These are phyloP conservation scores for Melocanna baccifera DNA, from an alignment of 176 grass and related monocot species.

Conservation along the genomic window DNA sequence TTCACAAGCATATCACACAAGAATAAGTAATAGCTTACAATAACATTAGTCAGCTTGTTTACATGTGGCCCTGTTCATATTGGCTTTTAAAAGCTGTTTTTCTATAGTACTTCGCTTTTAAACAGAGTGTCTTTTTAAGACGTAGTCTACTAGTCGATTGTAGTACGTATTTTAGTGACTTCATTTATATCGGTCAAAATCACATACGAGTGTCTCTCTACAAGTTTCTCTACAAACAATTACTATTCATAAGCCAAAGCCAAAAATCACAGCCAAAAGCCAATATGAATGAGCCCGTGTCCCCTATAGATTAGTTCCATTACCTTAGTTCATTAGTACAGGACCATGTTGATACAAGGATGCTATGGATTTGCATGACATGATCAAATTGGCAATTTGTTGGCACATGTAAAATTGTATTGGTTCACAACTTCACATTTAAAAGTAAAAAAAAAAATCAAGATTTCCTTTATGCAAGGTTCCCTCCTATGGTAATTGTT, in stretches of 20 bases:
- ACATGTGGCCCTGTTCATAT: too few species aligned
- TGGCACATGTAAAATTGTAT: background rate
- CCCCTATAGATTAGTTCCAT: background rate
- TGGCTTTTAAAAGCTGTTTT: too few species aligned
- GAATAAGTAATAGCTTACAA: background rate
- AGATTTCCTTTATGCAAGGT: background rate
- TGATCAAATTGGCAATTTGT: background rate
- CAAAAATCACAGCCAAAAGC: too few species aligned
- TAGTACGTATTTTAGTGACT: too few species aligned
- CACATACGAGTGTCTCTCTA: too few species aligned
- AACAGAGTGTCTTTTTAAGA: too few species aligned
- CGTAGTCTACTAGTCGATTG: too few species aligned
- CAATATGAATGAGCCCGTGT: too few species aligned
- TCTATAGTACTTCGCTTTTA: too few species aligned
- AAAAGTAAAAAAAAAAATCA: background rate
- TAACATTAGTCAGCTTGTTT: background rate
- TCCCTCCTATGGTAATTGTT: background rate
- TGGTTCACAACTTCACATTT: background rate
- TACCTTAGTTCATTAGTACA: conserved; percentile 4
- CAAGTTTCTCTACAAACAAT: too few species aligned
- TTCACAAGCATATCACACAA: background rate
- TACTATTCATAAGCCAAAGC: too few species aligned
- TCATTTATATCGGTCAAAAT: too few species aligned
- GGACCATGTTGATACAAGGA: conserved; percentile 3
- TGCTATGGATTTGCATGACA: background rate